These are phyloP conservation scores for Aspergillus ostianus DNA, from an alignment of 495 filamentous ascomycete genomes.

Conservation along the genomic window DNA sequence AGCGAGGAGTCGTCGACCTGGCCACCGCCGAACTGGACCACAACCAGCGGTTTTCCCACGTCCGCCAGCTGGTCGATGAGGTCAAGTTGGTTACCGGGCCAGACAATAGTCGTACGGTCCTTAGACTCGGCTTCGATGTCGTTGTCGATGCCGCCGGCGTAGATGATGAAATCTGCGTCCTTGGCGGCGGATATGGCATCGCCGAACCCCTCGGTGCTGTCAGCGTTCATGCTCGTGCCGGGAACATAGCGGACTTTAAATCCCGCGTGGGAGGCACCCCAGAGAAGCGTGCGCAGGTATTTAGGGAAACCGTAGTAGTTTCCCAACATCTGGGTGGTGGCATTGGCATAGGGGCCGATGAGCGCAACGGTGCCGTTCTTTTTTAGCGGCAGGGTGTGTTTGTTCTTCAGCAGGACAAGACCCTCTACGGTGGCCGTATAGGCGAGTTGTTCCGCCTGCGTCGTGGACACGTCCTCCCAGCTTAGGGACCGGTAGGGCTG, in stretches of 20 bases:
- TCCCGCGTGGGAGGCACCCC: constrained; percentile 44
- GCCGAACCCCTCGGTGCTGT: constrained; percentile 35
- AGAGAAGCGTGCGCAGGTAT: constrained; percentile 47
- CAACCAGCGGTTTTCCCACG: constrained; percentile 47
- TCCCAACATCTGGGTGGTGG: constrained; percentile 56
- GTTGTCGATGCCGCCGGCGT: constrained; percentile 51
- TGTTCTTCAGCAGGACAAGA: constrained; percentile 56
- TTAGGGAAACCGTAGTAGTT: constrained; percentile 53
- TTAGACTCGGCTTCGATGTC: constrained; percentile 46
- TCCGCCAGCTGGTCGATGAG: constrained; percentile 47
- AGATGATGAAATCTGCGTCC: constrained; percentile 50
- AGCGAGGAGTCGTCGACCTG: constrained; percentile 51
- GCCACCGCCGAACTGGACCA: constrained; percentile 53
- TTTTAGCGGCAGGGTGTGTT: constrained; percentile 46
- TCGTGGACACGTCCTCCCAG: constrained; percentile 41
- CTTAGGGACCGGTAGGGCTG: constrained; percentile 37
- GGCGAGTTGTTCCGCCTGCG: constrained; percentile 45
- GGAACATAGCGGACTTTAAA: constrained; percentile 44
- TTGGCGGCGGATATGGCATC: constrained; percentile 41
- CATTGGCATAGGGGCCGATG: constrained; percentile 53
- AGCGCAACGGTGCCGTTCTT: constrained; percentile 41
- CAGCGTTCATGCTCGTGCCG: constrained; percentile 37
- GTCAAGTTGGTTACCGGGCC: constrained; percentile 50
- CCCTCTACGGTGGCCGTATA: constrained; percentile 52
- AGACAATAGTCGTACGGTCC: constrained; percentile 49